Conservation (phyloP, 2,329 filamentous ascomycete genomes). For the Exophiala bonariae region DNA sequence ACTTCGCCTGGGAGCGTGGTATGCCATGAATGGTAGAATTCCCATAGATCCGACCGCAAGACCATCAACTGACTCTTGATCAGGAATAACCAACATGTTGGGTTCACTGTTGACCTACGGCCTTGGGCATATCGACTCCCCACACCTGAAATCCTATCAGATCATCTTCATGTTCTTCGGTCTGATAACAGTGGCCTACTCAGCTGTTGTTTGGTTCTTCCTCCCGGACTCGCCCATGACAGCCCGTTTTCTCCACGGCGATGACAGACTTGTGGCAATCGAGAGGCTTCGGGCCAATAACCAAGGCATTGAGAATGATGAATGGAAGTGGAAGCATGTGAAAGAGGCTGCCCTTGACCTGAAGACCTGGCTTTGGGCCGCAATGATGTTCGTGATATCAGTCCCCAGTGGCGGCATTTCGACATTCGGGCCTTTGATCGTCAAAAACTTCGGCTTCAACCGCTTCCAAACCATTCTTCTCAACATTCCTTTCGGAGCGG, state of each 20-base stretch:
- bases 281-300: conserved; percentile 56
- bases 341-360: conserved; percentile 55
- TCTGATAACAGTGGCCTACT: conserved; percentile 53
- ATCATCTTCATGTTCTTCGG: conserved; percentile 54
- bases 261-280: conserved; percentile 60
- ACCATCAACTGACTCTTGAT: conserved; percentile 34
- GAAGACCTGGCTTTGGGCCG: conserved; percentile 64
- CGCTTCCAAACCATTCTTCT: conserved; percentile 26
- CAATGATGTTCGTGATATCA: conserved; percentile 55
- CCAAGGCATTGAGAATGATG: conserved; percentile 39
- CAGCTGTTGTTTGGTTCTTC: conserved; percentile 53
- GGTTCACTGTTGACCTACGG: conserved; percentile 59
- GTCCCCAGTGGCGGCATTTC: conserved; percentile 23
- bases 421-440: conserved; percentile 26
- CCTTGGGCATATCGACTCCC: conserved; percentile 48
- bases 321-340: conserved; percentile 56
- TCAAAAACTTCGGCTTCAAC: conserved; percentile 26
- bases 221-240: conserved; percentile 65
- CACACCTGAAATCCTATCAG: conserved; percentile 49
- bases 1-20: conserved; percentile 53
- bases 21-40: conserved; percentile 41
- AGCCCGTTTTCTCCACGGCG: conserved; percentile 54
- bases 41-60: background rate
- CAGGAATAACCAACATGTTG: conserved; percentile 52
- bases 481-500: conserved; percentile 32